Evolutionary conservation across 2,329 filamentous ascomycete species (phyloP).

Genomic region (Penicillium italicum): DNA sequence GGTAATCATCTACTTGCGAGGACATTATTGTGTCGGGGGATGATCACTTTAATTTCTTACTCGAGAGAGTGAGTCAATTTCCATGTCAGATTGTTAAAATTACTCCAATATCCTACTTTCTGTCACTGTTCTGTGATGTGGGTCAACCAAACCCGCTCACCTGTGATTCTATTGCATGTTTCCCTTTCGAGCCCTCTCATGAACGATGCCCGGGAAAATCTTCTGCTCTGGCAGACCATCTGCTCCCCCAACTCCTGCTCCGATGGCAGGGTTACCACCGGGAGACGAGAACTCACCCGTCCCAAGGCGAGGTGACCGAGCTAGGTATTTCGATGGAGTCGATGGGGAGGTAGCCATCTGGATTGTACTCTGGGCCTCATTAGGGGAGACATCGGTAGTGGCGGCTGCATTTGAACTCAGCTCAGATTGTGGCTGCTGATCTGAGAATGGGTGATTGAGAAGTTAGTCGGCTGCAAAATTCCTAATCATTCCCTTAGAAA

Average conservation of each 20-base stretch:
- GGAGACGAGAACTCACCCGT: constrained; percentile 11
- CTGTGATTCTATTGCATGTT: constrained; percentile 15
- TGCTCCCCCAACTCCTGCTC: constrained; percentile 8
- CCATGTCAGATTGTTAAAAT: no score
- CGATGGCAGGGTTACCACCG: constrained; percentile 2
- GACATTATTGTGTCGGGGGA: not conserved
- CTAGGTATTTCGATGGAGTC: constrained; percentile 2
- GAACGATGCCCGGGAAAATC: constrained; percentile 44
- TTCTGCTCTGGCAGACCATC: constrained; percentile 34
- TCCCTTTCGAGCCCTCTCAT: constrained; percentile 35
- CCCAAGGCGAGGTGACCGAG: constrained; percentile 1
- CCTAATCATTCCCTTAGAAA: not conserved
- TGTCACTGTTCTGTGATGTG: not conserved
- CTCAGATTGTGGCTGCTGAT: not conserved
- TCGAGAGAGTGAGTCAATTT: not conserved
- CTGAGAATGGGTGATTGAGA: not conserved
- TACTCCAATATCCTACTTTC: not conserved
- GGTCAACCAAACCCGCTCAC: no score
- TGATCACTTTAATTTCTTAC: not conserved
- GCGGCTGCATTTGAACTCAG: not conserved
- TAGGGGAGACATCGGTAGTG: not conserved
- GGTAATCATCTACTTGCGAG: not conserved
- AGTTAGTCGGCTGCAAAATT: not conserved
- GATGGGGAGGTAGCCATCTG: not conserved
- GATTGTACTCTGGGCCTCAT: not conserved